These are phyloP conservation scores for Penicillium diatomitis DNA, from an alignment of 495 filamentous ascomycete genomes.

Conservation along the genomic window DNA sequence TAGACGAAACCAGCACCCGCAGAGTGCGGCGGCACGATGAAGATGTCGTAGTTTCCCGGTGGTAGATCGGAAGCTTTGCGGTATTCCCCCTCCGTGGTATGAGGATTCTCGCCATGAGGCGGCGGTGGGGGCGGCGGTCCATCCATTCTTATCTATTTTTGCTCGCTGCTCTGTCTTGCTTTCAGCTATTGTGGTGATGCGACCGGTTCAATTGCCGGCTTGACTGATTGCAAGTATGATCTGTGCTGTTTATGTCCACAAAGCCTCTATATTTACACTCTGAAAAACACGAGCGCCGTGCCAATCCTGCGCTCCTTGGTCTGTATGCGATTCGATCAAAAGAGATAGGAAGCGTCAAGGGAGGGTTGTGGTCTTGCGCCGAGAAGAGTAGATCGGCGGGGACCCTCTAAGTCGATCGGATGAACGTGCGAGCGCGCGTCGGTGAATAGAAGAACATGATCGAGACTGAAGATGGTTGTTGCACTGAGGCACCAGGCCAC, in stretches of 20 bases:
- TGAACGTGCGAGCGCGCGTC: slow-evolving; percentile 10
- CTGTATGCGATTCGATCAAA: too few species aligned
- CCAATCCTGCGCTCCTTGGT: too few species aligned
- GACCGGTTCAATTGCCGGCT: neutral
- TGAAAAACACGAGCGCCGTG: neutral
- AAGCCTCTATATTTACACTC: neutral
- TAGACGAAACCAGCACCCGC: slow-evolving; percentile 88
- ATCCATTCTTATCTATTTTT: slow-evolving; percentile 21
- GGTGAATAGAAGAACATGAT: slow-evolving; percentile 28
- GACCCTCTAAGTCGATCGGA: slow-evolving; percentile 10
- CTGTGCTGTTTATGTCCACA: neutral
- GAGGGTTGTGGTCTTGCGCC: too few species aligned
- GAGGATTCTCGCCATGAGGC: slow-evolving; percentile 60
- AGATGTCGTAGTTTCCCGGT: slow-evolving; percentile 87
- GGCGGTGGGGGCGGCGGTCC: slow-evolving; percentile 53
- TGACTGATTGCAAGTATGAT: neutral
- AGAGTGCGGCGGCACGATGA: slow-evolving; percentile 91
- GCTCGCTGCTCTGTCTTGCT: neutral
- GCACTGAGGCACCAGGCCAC: slow-evolving; percentile 31
- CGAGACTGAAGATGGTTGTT: slow-evolving; percentile 12
- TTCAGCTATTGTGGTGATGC: neutral
- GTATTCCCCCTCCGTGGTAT: slow-evolving; percentile 41
- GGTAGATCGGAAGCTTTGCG: slow-evolving; percentile 54
- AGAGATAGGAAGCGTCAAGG: too few species aligned
- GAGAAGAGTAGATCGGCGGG: too few species aligned